These are phyloP conservation scores for Paraglomus occultum DNA, from an alignment of 192 early-diverging fungal genomes.

Conservation along the genomic window DNA sequence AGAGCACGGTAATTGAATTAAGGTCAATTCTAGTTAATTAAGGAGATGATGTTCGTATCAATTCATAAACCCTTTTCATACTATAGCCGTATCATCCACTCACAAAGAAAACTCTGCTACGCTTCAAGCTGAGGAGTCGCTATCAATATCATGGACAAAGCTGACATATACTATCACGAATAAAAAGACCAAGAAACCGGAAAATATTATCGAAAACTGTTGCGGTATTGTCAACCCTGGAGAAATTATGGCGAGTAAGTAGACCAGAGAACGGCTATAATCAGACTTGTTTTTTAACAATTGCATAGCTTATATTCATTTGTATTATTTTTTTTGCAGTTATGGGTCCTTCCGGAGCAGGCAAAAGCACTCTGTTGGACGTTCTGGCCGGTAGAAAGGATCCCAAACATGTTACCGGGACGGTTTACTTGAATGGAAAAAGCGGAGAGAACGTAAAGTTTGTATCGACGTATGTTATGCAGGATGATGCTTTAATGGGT, in stretches of 20 bases:
- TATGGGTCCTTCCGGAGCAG: conserved; percentile 91
- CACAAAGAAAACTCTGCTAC: too few relatives aligned
- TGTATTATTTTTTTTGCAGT: conserved; percentile 37
- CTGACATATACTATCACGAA: conserved; percentile 4
- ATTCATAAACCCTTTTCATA: too few relatives aligned
- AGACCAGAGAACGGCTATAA: neutral
- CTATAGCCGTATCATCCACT: too few relatives aligned
- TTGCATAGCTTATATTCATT: neutral
- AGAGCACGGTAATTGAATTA: too few relatives aligned
- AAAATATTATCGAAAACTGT: conserved; percentile 2
- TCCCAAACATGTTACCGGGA: conserved; percentile 53
- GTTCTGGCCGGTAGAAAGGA: conserved; percentile 68
- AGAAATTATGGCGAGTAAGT: conserved; percentile 27
- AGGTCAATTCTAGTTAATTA: too few relatives aligned
- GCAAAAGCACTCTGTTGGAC: conserved; percentile 86
- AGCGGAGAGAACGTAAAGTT: conserved; percentile 21
- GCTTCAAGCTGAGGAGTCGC: neutral
- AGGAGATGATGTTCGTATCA: too few relatives aligned
- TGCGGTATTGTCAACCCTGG: conserved; percentile 12
- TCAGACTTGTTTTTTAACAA: neutral
- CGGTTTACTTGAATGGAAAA: conserved; percentile 51
- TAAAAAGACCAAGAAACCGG: conserved; percentile 11
- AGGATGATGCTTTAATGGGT: conserved; percentile 29
- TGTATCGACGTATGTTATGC: conserved; percentile 29
- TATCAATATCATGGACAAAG: conserved; percentile 11